phyloP scores from a whole-genome alignment of 768 basidiomycete species.

The Tylopilus rubrobrunneus region DNA sequence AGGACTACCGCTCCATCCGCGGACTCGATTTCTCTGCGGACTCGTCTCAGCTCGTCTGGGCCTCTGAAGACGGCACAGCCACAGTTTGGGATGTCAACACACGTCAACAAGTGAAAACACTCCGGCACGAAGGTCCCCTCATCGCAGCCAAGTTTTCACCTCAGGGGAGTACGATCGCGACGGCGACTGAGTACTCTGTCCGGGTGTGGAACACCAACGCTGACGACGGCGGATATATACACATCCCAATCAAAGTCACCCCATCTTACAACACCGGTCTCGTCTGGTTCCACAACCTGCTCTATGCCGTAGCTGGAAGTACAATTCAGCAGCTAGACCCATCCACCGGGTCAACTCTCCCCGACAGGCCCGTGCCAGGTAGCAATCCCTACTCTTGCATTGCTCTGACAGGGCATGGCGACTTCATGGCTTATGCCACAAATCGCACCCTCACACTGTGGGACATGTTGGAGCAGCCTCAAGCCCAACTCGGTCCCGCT shows the following conservation, averaged over 20 bases:
- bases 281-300: background rate
- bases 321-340: background rate
- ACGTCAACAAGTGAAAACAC: background rate
- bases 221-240: background rate
- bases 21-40: background rate
- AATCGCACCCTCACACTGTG: background rate
- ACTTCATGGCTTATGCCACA: background rate
- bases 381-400: background rate
- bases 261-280: background rate
- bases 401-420: background rate
- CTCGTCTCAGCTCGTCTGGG: background rate
- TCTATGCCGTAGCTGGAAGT: background rate
- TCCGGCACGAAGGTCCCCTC: background rate
- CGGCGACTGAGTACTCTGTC: background rate
- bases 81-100: background rate
- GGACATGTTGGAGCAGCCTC: background rate
- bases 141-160: background rate
- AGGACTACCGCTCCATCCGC: background rate
- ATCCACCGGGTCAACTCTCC: background rate
- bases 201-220: background rate
- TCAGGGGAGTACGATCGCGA: background rate
- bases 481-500: background rate
- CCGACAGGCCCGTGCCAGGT: background rate
- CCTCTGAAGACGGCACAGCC: background rate
- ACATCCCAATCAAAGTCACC: background rate